A percentile compares a stretch with the other conserved stretches of the same genome.
These are phyloP conservation scores for Saccharomycopsis olivae DNA, from an alignment of 805 yeast genomes.

Conservation along the genomic window DNA sequence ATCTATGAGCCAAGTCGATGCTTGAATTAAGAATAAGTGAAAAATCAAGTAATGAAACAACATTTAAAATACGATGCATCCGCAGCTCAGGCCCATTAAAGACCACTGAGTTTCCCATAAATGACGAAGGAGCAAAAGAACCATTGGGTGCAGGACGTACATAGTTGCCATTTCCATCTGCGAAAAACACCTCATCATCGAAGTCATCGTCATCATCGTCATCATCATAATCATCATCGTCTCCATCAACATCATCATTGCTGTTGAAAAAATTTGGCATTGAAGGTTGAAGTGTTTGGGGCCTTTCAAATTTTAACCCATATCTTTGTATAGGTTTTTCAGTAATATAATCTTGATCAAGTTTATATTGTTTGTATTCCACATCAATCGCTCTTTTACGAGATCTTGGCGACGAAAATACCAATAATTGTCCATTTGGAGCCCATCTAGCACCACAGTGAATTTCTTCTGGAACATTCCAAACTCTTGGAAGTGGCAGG, in stretches of 20 bases:
- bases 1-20: constrained; percentile 57
- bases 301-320: no score
- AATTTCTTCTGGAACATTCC: constrained; percentile 13
- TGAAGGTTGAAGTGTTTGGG: neutral
- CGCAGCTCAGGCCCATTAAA: constrained; percentile 20
- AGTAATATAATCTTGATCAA: neutral
- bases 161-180: no score
- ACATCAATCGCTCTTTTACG: constrained; percentile 1
- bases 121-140: no score
- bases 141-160: no score
- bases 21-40: constrained; percentile 65
- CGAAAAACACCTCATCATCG: no score
- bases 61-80: constrained; percentile 31
- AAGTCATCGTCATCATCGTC: constrained; percentile 21
- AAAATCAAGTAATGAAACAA: constrained; percentile 58
- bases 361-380: neutral
- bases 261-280: constrained; percentile 18
- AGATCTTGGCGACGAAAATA: constrained; percentile 12
- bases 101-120: no score
- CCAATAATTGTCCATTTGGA: constrained; percentile 17
- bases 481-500: no score
- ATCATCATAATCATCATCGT: constrained; percentile 23
- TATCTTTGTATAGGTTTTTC: neutral
- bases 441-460: constrained; percentile 18
- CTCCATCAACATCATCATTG: constrained; percentile 27